A percentile compares a stretch with the other conserved stretches of the same genome.
phyloP scores from a whole-genome alignment of 257 asterid genomes.

The Thymus quinquecostatus region DNA sequence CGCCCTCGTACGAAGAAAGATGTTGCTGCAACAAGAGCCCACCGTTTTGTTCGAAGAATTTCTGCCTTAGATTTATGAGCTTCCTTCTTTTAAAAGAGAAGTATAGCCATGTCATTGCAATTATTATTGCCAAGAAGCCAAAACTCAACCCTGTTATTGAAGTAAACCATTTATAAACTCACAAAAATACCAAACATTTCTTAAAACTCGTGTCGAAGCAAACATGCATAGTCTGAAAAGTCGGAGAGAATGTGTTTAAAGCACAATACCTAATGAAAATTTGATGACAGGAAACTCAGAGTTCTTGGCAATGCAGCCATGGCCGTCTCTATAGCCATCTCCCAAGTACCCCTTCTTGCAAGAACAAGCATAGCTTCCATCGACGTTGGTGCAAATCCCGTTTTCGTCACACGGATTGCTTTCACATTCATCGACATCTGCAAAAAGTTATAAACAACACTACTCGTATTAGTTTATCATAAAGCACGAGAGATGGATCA shows the following conservation, averaged over 20 bases:
- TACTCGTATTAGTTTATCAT: not conserved
- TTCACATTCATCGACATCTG: slow-evolving; percentile 59
- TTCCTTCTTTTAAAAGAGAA: slow-evolving; percentile 31
- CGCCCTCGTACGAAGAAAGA: slow-evolving; percentile 36
- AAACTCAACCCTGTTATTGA: slow-evolving; percentile 28
- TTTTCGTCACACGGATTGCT: slow-evolving; percentile 44
- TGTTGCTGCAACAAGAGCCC: slow-evolving; percentile 44
- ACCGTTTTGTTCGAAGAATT: slow-evolving; percentile 50
- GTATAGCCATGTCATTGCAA: slow-evolving; percentile 13
- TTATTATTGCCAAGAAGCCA: slow-evolving; percentile 28
- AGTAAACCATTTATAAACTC: too few relatives aligned
- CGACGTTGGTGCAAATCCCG: slow-evolving; percentile 46
- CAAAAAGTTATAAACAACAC: not conserved
- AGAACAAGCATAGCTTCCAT: slow-evolving; percentile 44
- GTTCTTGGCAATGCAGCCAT: slow-evolving; percentile 46
- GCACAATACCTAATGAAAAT: slow-evolving; percentile 49
- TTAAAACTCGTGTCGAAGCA: too few relatives aligned
- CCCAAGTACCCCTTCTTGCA: slow-evolving; percentile 51
- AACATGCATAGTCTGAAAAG: too few relatives aligned
- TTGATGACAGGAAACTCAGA: slow-evolving; percentile 49
- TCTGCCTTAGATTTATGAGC: slow-evolving; percentile 35
- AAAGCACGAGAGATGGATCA: not conserved
- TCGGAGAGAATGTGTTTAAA: not conserved
- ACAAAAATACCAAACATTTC: too few relatives aligned
- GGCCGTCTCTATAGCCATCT: slow-evolving; percentile 47